Evolutionary conservation across 257 asterid species (phyloP).

Genomic region (Thymus mandschuricus): DNA sequence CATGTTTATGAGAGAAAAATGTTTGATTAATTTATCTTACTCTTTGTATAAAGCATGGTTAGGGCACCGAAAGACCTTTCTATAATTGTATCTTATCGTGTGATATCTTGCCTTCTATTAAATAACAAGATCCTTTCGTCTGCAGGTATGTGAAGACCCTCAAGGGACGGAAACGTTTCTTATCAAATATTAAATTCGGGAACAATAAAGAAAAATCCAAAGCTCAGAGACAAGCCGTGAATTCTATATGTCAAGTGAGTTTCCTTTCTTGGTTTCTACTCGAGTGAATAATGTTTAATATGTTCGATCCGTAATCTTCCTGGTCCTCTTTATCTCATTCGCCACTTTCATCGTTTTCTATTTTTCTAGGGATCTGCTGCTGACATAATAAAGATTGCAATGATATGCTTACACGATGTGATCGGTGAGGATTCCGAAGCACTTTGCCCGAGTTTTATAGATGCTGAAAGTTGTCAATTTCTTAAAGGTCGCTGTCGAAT

Average conservation of each 20-base stretch:
- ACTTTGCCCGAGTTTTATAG: constrained; percentile 45
- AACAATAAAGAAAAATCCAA: constrained; percentile 80
- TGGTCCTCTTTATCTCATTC: too few species aligned
- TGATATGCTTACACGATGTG: constrained; percentile 73
- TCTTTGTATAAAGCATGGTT: not conserved
- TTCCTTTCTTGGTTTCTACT: constrained; percentile 21
- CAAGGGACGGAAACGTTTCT: constrained; percentile 87
- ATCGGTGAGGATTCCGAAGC: constrained; percentile 57
- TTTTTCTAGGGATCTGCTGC: constrained; percentile 92
- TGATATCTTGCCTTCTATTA: constrained; percentile 2
- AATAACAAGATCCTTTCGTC: constrained; percentile 28
- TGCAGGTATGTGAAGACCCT: constrained; percentile 86
- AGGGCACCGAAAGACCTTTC: constrained; percentile 21
- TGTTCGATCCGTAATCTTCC: too few species aligned
- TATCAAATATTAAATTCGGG: constrained; percentile 86
- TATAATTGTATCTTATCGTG: constrained; percentile 22
- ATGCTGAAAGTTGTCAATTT: constrained; percentile 57
- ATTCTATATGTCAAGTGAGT: constrained; percentile 93
- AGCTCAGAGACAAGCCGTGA: constrained; percentile 99
- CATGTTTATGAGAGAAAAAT: constrained; percentile 7
- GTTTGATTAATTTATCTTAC: constrained; percentile 5
- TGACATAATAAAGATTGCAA: constrained; percentile 89
- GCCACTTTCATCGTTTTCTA: constrained; percentile 11
- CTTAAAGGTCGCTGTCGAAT: constrained; percentile 90
- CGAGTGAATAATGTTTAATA: not conserved